Base-by-base conservation (phyloP, 2,329 filamentous ascomycete species). In the Ophiostoma quercus region DNA sequence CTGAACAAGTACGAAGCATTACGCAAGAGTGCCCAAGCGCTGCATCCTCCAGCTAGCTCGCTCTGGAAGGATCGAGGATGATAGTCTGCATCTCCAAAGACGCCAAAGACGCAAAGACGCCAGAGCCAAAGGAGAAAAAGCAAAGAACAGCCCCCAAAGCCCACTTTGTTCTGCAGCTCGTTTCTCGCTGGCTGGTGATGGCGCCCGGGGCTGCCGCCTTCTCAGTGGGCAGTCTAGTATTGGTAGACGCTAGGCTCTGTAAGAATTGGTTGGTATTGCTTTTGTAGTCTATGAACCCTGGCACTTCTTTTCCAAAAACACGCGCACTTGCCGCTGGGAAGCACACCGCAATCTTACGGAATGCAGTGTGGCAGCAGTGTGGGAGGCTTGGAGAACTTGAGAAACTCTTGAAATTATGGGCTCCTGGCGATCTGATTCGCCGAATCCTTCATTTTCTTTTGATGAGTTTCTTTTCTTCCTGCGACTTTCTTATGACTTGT, bases 11-110 rank as follows among this genome's bases (percentile, higher is more conserved):
- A 62, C 57, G 57, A 62, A 16, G 54, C 54, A 62, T 62, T 62
- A 62, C 57, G 57, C 57, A 62, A 62, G 57, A 62, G 6, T n/a
- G 57, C 57, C 57, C 57, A 62, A 62, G 57, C 57, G 57, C 57
- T 62, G 25, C 57, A 62, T 62, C 5, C 25, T 19, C 57, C 22
- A 12, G 5, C 6, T n/a, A 51, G 47, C 16, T 19, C 43, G 16
- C 43, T 47, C 43, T n/a, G 43, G 19, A 57, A 57, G 51, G 51
- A 57, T 57, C 51, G 51, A 25, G n/a, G 5, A 57, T 57, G 3
- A 6, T 57, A 57, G 51, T 57, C n/a, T 57, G 51, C 51, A 57
- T 25, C 22, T 25, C 9, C n/a, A 25, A 41, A 14, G 39, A 34
- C 34, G 34, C 34, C 34, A 34, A 34, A 34, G 34, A 34, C 34